Base-by-base conservation (phyloP, 192 early-diverging fungal genomes). In the Podila verticillata region DNA sequence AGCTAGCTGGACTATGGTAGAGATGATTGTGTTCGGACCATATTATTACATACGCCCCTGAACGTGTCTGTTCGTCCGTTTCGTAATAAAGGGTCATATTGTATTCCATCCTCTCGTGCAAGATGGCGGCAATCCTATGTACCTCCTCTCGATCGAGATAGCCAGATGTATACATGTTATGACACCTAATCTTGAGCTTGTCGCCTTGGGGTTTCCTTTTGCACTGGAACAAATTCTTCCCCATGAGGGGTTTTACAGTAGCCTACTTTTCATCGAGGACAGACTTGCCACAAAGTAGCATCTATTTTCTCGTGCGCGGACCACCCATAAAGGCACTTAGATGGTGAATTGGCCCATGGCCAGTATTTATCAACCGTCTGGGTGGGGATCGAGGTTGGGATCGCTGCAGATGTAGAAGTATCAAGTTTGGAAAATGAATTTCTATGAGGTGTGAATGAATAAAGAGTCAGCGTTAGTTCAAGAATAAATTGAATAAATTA, bases 201-300 rank as follows among this genome's bases (percentile, higher is more conserved):
- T 75, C 29, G 74, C 74, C 20, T 70, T 69, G 22, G 74, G 66
- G 26, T 75, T 75, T 24, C 28, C 62, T 48, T 24, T 58, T 29
- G 74, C 67, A 26, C 67, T 75, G 31, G 74, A 75, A 22, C 26
- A 51, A 4, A 57, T 61, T 62, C 6, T 70, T 51, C 34, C 70
- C 74, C 4, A 60, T 22, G 9, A 75, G 61, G 3, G 4, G 5
- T 47, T 75, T 75, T 19, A 70, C 63, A 29, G 12, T 24, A 19
- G 29, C 56, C 74, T 63, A 75, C 35, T 75, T 75, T 35, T 69
- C 67, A 29, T 75, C 74, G 0, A 75, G 67, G 47, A 70, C 26
- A 7, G 74, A 65, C 30, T 70, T 69, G 44, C 56, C 57, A 17
- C 70, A 75, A 24, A 75, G 70, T 17, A 75, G 31, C 74, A 70